Evolutionary conservation across 805 yeast species (phyloP).

Genomic region (Saccharomycopsis sp.): DNA sequence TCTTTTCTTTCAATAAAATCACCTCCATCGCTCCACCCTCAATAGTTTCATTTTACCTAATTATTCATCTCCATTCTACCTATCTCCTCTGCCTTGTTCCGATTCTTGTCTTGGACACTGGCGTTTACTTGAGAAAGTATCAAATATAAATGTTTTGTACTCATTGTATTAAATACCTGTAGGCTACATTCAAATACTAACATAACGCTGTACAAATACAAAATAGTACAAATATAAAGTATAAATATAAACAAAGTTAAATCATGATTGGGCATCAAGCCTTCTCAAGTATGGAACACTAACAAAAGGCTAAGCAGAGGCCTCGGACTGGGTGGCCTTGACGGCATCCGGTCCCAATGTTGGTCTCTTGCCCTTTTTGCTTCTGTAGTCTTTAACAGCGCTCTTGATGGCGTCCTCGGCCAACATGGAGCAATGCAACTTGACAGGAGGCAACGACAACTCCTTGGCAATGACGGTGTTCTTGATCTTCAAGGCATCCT

Average conservation of each 20-base stretch:
- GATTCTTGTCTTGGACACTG: too few relatives aligned
- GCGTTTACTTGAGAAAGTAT: too few relatives aligned
- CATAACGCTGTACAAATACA: too few relatives aligned
- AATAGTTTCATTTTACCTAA: too few relatives aligned
- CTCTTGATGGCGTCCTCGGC: slow-evolving; percentile 98
- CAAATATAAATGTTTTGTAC: too few relatives aligned
- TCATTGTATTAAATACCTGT: too few relatives aligned
- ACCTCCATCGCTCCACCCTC: too few relatives aligned
- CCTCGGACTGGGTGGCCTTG: background rate
- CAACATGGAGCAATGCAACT: slow-evolving; percentile 95
- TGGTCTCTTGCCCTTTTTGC: slow-evolving; percentile 47
- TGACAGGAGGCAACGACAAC: slow-evolving; percentile 91
- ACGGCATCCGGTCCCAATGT: slow-evolving; percentile 21
- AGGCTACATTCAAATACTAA: too few relatives aligned
- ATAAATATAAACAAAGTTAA: background rate
- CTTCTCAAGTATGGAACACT: too few relatives aligned
- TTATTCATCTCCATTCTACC: too few relatives aligned
- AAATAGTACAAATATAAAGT: background rate
- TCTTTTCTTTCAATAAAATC: too few relatives aligned
- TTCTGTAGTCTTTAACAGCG: slow-evolving; percentile 89
- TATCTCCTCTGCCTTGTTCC: too few relatives aligned
- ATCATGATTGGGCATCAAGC: background rate
- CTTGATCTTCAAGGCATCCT: slow-evolving; percentile 87
- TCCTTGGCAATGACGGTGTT: slow-evolving; percentile 94
- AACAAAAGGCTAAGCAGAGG: slow-evolving; percentile 2